These are phyloP conservation scores for Inga oerstediana DNA, from an alignment of 306 rosid genomes.

Conservation along the genomic window DNA sequence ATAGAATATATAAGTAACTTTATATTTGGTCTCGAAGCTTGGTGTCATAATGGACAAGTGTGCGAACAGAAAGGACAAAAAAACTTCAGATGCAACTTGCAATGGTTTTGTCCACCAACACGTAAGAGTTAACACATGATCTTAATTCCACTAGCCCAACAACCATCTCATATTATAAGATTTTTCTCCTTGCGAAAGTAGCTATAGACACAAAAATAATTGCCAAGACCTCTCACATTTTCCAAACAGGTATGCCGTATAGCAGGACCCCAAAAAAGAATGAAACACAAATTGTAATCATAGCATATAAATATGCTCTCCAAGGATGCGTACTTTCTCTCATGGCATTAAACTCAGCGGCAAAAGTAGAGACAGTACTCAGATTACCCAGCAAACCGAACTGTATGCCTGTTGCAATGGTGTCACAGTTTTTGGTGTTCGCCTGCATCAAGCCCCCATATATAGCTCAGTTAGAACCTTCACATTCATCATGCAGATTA, in stretches of 20 bases:
- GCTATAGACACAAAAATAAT: not conserved
- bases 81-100: not conserved
- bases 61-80: not conserved
- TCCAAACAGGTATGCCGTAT: conserved; percentile 64
- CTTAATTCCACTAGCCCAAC: not conserved
- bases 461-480: not conserved
- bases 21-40: not conserved
- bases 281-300: conserved; percentile 54
- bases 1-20: not conserved
- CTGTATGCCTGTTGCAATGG: conserved; percentile 51
- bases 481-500: conserved; percentile 1
- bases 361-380: conserved; percentile 75
- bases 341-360: conserved; percentile 74
- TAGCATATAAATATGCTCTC: conserved; percentile 68
- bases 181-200: not conserved
- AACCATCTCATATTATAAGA: not conserved
- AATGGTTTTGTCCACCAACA: not conserved
- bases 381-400: conserved; percentile 70
- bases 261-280: conserved; percentile 55
- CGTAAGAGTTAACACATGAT: not conserved
- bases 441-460: conserved; percentile 43
- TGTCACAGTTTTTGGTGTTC: conserved; percentile 49
- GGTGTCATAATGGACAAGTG: not conserved
- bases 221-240: not conserved
- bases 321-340: conserved; percentile 63